Base-by-base conservation (phyloP, 2,329 filamentous ascomycete genomes). In the Pseudogymnoascus sp. region DNA sequence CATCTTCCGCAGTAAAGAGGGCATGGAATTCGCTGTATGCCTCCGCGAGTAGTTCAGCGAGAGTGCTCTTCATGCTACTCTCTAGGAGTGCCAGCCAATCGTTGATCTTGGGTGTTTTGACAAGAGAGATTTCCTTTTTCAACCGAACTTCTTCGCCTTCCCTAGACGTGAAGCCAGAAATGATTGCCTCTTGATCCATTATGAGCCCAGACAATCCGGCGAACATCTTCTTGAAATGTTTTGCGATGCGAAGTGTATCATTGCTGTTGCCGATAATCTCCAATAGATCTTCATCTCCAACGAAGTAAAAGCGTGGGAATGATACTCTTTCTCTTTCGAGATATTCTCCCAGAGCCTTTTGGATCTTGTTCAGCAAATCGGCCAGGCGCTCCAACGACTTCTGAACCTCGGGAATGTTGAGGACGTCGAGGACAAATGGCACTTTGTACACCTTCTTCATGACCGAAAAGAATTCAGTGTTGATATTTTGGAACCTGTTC, bases 181-280 rank as follows among this genome's bases (percentile, higher is more conserved):
- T 97, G 66, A 91, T 86, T 26, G 87, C 86, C 70, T 97, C 90
- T 62, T 97, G 92, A 68, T 96, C 91, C 80, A 97, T 93, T 44
- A 93, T 81, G 37, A 99, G 83, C 3, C 95, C 95, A 4, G 89
- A 93, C 59, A 99, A 82, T 66, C 95, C 95, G 67, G 96, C 95
- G 80, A 99, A 99, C 95, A 99, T 99, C 81, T 99, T 99, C 75
- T 96, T 93, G 80, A 99, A 92, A 79, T 99, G 96, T 75, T 99
- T 99, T 42, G 95, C 91, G 68, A 99, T 96, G 62, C 95, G 92
- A 65, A 95, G 79, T 9, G 93, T 96, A 72, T 99, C 95, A 72
- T 97, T 97, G 78, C 93, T 97, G 76, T 99, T 99, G 73, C 95
- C 95, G 68, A 99, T 99, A 78, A 99, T 99, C 76, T 99, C 95